These are phyloP conservation scores for Crithidia fasciculata DNA, from an alignment of 208 protist species.

Conservation along the genomic window DNA sequence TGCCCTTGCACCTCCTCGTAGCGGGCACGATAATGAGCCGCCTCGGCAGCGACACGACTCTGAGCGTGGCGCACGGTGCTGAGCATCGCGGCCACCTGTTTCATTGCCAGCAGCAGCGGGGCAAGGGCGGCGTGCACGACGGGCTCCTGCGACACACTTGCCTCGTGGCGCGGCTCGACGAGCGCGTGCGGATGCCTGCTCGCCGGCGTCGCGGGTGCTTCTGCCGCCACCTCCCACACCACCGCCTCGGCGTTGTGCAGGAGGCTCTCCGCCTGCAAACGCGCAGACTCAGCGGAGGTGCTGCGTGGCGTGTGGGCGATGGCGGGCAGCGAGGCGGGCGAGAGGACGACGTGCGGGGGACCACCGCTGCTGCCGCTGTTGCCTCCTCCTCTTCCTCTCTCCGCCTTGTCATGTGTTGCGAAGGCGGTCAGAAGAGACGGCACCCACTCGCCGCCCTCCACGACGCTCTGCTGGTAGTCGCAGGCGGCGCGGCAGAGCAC, in stretches of 20 bases:
- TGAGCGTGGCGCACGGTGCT: slow-evolving; percentile 15
- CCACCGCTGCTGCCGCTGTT: not conserved
- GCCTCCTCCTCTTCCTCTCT: not conserved
- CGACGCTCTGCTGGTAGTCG: slow-evolving; percentile 27
- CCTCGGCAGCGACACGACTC: slow-evolving; percentile 7
- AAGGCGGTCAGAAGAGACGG: too few species aligned
- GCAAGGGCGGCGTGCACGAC: slow-evolving; percentile 19
- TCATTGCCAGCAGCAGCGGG: slow-evolving; percentile 24
- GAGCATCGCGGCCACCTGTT: slow-evolving; percentile 28
- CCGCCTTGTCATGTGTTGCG: not conserved
- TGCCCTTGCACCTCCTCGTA: slow-evolving; percentile 8
- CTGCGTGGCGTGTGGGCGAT: not conserved
- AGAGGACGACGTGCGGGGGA: slow-evolving; percentile 25
- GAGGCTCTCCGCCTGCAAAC: slow-evolving; percentile 9
- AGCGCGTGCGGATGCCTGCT: not conserved
- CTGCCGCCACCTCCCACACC: slow-evolving; percentile 7
- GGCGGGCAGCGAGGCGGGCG: not conserved
- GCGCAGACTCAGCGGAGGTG: not conserved
- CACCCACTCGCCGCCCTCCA: not conserved
- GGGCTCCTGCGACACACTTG: slow-evolving; percentile 9
- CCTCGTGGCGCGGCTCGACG: too few species aligned
- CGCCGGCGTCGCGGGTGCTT: not conserved
- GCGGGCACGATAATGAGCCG: not conserved
- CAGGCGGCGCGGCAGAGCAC: slow-evolving; percentile 26
- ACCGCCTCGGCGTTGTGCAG: slow-evolving; percentile 22